phyloP scores from a whole-genome alignment of 805 yeast species.

The Candida qinlingensis region DNA sequence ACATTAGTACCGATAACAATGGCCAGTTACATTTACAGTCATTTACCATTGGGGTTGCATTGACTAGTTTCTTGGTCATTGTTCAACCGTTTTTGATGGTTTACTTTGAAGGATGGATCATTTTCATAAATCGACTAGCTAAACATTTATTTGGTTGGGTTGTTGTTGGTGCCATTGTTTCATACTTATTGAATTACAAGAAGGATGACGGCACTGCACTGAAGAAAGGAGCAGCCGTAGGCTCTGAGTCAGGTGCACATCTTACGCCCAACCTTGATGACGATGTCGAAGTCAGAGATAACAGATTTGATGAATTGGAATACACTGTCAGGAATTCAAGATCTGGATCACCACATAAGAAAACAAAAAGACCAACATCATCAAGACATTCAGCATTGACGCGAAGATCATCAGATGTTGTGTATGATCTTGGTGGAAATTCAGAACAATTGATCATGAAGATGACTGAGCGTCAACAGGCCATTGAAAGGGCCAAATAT shows the following conservation, averaged over 20 bases:
- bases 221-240: not conserved
- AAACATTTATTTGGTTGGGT: slow-evolving; percentile 17
- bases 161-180: slow-evolving; percentile 13
- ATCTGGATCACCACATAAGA: slow-evolving; percentile 7
- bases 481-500: slow-evolving; percentile 11
- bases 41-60: slow-evolving; percentile 19
- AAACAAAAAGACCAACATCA: not conserved
- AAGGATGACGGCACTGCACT: not conserved
- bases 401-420: slow-evolving; percentile 5
- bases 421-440: not conserved
- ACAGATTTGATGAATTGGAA: slow-evolving; percentile 14
- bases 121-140: slow-evolving; percentile 15
- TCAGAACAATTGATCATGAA: slow-evolving; percentile 9
- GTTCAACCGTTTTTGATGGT: slow-evolving; percentile 21
- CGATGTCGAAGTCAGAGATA: not conserved
- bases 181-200: slow-evolving; percentile 13
- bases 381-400: slow-evolving; percentile 6
- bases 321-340: slow-evolving; percentile 18
- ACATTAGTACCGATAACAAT: slow-evolving; percentile 17
- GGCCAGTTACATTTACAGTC: slow-evolving; percentile 25
- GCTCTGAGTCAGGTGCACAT: too few relatives aligned
- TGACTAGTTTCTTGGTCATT: slow-evolving; percentile 14
- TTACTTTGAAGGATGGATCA: slow-evolving; percentile 22
- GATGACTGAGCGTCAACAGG: slow-evolving; percentile 17
- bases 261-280: too few relatives aligned